Conservation (phyloP, 1,139 yeast species). For the Candida anutae region DNA sequence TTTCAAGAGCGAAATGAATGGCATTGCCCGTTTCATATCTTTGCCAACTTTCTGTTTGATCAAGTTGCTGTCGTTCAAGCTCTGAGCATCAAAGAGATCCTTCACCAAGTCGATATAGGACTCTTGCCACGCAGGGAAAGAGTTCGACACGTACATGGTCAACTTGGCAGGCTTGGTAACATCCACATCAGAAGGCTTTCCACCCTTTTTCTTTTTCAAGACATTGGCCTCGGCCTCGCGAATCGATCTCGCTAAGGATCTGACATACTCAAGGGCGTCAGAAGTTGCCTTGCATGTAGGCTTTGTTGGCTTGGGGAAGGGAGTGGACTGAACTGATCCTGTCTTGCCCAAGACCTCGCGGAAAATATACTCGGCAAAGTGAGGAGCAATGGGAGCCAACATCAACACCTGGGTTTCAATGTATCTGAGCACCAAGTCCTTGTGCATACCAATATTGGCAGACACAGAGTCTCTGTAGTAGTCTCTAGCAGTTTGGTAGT, state of each 20-base stretch:
- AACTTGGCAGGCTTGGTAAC: constrained; percentile 63
- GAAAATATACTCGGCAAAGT: constrained; percentile 86
- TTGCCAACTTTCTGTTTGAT: constrained; percentile 60
- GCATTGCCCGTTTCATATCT: constrained; percentile 96
- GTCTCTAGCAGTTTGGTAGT: constrained; percentile 91
- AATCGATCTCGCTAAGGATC: constrained; percentile 68
- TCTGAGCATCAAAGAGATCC: constrained; percentile 59
- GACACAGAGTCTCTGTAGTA: constrained; percentile 81
- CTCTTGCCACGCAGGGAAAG: constrained; percentile 97
- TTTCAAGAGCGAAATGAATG: constrained; percentile 80
- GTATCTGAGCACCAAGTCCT: constrained; percentile 69
- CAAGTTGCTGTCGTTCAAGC: constrained; percentile 52
- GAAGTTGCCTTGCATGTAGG: constrained; percentile 55
- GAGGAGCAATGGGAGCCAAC: constrained; percentile 92
- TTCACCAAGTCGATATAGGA: constrained; percentile 78
- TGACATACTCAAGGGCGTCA: constrained; percentile 72
- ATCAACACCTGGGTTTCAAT: constrained; percentile 80
- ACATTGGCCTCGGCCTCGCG: constrained; percentile 91
- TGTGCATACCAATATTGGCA: constrained; percentile 64
- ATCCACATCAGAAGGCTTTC: constrained; percentile 66
- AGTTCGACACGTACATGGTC: constrained; percentile 62
- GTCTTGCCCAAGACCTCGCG: constrained; percentile 62
- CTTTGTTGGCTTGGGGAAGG: constrained; percentile 67
- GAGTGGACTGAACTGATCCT: constrained; percentile 62
- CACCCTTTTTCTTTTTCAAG: constrained; percentile 87